Evolutionary conservation across 1,284 basidiomycete genomes (phyloP).

Genomic region (Rhodotorula sp.): DNA sequence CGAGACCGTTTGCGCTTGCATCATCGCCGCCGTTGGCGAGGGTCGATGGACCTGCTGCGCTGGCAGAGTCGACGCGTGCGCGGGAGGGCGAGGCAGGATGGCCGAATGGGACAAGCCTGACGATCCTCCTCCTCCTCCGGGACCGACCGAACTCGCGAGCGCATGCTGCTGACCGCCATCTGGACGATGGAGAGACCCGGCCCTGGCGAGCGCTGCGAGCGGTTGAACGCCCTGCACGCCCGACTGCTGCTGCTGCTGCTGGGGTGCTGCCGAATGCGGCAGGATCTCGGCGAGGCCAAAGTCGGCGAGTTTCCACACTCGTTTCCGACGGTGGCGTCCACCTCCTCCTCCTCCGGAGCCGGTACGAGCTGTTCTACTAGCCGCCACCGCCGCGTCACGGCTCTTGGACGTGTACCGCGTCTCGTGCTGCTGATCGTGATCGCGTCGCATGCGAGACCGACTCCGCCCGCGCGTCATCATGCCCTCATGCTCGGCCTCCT

Average conservation of each 20-base stretch:
- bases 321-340: not conserved
- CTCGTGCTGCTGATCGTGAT: not conserved
- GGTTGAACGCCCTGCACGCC: conserved; percentile 10
- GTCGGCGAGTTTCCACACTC: conserved; percentile 59
- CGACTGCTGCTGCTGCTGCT: not conserved
- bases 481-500: not conserved
- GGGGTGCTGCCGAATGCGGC: not conserved
- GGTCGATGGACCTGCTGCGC: conserved; percentile 32
- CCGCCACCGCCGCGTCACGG: not conserved
- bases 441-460: not conserved
- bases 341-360: not conserved
- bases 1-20: not conserved
- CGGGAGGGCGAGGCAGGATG: conserved; percentile 51
- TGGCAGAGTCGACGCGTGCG: conserved; percentile 42
- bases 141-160: conserved; percentile 7
- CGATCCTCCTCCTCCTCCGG: not conserved
- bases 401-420: not conserved
- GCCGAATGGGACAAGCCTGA: conserved; percentile 51
- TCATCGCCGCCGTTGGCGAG: conserved; percentile 4
- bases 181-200: conserved; percentile 43
- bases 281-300: conserved; percentile 67
- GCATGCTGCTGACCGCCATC: conserved; percentile 15
- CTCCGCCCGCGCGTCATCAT: not conserved
- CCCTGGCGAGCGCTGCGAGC: conserved; percentile 36
- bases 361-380: too few relatives aligned